Conservation (phyloP, 2,329 filamentous ascomycete species). For the Cryphonectria carpinicola region DNA sequence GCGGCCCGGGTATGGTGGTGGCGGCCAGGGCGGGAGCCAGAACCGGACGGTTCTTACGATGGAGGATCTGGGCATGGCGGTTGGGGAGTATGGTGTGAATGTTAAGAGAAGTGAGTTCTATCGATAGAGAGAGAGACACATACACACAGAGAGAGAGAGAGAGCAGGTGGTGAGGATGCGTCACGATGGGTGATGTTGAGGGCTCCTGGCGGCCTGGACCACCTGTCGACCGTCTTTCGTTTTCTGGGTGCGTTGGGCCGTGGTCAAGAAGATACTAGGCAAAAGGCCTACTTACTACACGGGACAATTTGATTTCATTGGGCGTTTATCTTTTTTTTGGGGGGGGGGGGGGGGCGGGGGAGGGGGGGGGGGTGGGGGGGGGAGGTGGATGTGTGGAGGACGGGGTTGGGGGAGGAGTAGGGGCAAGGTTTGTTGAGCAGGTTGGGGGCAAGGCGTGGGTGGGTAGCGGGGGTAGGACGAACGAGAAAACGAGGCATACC, state of each 20-base stretch:
- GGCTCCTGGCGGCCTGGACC: neutral
- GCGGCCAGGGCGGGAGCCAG: slow-evolving; percentile 84
- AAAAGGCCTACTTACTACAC: neutral
- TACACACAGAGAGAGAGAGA: slow-evolving; percentile 9
- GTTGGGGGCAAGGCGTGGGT: no score
- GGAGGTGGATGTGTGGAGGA: slow-evolving; percentile 17
- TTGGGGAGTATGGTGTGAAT: slow-evolving; percentile 96
- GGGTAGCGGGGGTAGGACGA: no score
- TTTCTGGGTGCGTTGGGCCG: neutral
- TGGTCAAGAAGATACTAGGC: neutral
- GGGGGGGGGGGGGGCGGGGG: no score
- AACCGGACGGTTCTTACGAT: slow-evolving; percentile 95
- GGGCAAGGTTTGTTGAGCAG: neutral
- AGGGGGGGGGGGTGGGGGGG: neutral
- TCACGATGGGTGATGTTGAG: neutral
- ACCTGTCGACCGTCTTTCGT: neutral
- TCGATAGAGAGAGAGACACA: slow-evolving; percentile 57
- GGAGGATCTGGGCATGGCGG: slow-evolving; percentile 98
- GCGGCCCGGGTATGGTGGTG: slow-evolving; percentile 80
- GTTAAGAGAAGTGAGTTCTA: slow-evolving; percentile 98
- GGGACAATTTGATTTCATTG: neutral
- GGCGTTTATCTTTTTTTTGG: neutral
- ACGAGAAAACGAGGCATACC: no score
- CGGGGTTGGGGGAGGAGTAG: slow-evolving; percentile 11
- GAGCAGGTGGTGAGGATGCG: neutral